phyloP scores from a whole-genome alignment of 768 basidiomycete species.

The Boletus tylopilopsis region DNA sequence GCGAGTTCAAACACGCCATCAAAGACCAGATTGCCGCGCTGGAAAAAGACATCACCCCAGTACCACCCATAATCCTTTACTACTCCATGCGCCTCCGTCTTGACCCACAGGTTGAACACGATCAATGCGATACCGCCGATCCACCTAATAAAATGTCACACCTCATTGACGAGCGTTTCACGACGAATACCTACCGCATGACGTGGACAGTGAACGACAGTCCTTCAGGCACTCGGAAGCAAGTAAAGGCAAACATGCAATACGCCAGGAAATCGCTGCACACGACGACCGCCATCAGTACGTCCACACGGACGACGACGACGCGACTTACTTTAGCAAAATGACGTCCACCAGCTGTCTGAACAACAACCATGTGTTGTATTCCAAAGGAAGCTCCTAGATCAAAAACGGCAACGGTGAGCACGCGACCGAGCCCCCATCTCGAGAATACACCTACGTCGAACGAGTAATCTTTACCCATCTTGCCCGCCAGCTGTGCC shows the following conservation, averaged over 20 bases:
- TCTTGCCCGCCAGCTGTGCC: conserved; percentile 82
- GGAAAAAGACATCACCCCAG: conserved; percentile 92
- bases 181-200: conserved; percentile 55
- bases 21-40: conserved; percentile 89
- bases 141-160: conserved; percentile 55
- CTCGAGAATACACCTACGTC: conserved; percentile 58
- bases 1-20: conserved; percentile 97
- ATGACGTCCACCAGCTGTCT: conserved; percentile 96
- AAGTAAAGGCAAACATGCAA: conserved; percentile 92
- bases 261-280: conserved; percentile 90
- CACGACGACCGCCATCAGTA: conserved; percentile 3
- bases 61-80: conserved; percentile 99
- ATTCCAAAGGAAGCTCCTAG: conserved; percentile 88
- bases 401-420: not conserved
- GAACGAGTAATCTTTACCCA: conserved; percentile 93
- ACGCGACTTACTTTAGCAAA: conserved; percentile 75
- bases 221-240: conserved; percentile 80
- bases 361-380: conserved; percentile 96
- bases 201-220: conserved; percentile 72
- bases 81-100: conserved; percentile 94
- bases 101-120: conserved; percentile 97
- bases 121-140: conserved; percentile 80
- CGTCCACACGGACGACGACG: not conserved
- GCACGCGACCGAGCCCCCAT: conserved; percentile 2
- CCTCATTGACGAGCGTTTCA: not conserved